Evolutionary conservation across 768 basidiomycete species (phyloP), one percentile per base, ranked within the genome.

Genomic region (Russula emetica): DNA sequence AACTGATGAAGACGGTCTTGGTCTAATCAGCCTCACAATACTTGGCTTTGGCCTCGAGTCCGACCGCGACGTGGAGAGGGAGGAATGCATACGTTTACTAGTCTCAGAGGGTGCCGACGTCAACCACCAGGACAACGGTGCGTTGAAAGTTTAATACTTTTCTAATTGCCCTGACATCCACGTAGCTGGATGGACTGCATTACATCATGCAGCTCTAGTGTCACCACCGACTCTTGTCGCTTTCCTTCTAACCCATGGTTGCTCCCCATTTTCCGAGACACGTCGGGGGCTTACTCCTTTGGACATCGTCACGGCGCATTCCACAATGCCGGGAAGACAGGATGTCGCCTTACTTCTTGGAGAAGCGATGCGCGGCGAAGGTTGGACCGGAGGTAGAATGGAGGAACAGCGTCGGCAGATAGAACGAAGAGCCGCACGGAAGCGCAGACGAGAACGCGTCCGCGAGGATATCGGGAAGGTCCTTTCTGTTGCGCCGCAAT

Each of bases 181-280:
- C 65, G 52, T 69, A 97, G 94, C 84, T 64, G 95, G 96, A 38
- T 98, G 97, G 97, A 94, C 92, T 11, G 86, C 95, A 3, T 79
- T 99, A 14, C 96, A 98, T 71, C 88, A 96, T 76, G 93, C 96
- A 9, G 90, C 90, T 9, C 76, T 98, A 57, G 78, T 92, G 42
- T 86, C 92, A 14, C 94, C 96, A 36, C 91, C 95, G 3, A 94
- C 94, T 2, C 78, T 98, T 24, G 83, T 98, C 24, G 93, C 94
- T 0, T 88, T 93, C 78, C 80, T 99, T 26, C 87, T 98, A 76
- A 96, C 92, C 13, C 90, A 93, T 69, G 92, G 93, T 52, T 92
- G 92, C 66, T 94, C 92, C 28, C 86, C 91, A 0, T 85, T 91
- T 66, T 82, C 85, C 6, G 72, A 83, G 51, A 96, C 95, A 28